Percentiles rank a stretch among this genome's conserved stretches.
Evolutionary conservation across 495 filamentous ascomycete genomes (phyloP).

Genomic region (Aspergillus steynii): DNA sequence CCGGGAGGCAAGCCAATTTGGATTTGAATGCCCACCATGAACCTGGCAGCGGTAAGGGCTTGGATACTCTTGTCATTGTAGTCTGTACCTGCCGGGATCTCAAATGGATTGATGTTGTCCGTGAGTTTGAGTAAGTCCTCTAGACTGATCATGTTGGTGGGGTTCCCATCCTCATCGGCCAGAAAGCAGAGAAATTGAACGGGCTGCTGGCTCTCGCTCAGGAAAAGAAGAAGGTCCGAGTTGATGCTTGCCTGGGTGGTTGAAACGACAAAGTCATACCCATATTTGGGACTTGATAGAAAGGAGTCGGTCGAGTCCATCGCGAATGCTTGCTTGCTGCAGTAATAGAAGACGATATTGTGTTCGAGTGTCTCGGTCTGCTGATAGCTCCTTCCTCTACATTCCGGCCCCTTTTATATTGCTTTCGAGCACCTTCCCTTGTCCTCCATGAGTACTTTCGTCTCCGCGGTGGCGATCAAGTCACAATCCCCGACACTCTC

Average conservation of each 20-base stretch:
- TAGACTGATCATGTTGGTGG: not conserved
- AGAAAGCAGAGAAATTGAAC: conserved; percentile 10
- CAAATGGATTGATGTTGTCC: conserved; percentile 6
- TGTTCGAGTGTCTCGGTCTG: no score
- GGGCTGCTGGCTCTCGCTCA: conserved; percentile 6
- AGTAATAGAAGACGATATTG: no score
- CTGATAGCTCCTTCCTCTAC: no score
- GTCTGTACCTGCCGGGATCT: not conserved
- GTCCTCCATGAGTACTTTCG: no score
- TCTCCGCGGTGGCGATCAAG: no score
- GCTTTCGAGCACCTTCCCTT: no score
- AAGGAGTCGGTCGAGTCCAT: conserved; percentile 3
- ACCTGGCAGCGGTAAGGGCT: not conserved
- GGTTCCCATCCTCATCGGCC: conserved; percentile 1
- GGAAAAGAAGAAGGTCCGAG: conserved; percentile 5
- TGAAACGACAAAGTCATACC: conserved; percentile 16
- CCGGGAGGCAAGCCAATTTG: conserved; percentile 10
- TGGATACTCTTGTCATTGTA: not conserved
- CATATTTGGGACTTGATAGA: conserved; percentile 8
- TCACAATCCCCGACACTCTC: no score
- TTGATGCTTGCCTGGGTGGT: conserved; percentile 20
- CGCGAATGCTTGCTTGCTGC: not conserved
- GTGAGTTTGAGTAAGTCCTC: conserved; percentile 8
- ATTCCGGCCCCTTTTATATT: no score
- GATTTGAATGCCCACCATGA: conserved; percentile 5